Evolutionary conservation across 2,329 filamentous ascomycete species (phyloP), one percentile per base, ranked within the genome.

Genomic region (Aureobasidium sp.): DNA sequence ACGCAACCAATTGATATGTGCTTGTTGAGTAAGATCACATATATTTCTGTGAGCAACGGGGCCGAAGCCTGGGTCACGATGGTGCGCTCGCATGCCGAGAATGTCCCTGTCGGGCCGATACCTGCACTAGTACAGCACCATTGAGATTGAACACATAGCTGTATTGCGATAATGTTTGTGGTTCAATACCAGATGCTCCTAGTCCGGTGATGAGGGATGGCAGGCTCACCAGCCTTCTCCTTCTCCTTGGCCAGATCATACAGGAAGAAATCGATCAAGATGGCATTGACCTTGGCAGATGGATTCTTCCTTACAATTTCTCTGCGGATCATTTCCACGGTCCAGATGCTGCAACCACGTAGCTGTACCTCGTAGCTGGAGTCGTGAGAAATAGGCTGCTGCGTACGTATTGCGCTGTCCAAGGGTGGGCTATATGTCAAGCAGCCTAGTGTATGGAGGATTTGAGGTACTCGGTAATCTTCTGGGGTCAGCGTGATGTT

Each of bases 381-480:
- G 0, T 91, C 92, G 56, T 85, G 85, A 62, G 87, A 81, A 25
- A 99, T 82, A 1, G 81, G 70, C 66, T 87, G 82, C 58, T 84
- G 82, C 31, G 81, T 79, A 36, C 83, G 81, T 68, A 99, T 87
- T 17, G 87, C 82, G 37, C 82, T 80, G 56, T 91, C 86, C 48
- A 99, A 78, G 0, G 86, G 82, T 0, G 94, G 94, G 66, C 89
- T 92, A 75, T 94, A 97, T 69, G 84, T 85, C 55, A 99, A 77
- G 63, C 91, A 93, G 20, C 90, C 89, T 48, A 97, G 80, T 11
- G 86, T 85, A 69, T 92, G 86, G 37, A 99, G 82, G 68, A 97
- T 94, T 76, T 99, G 94, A 15, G 95, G 95, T 60, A 99, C 88
- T 47, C 94, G 88, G 72, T 99, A 99, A 77, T 99, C 94, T 82